Percentiles rank a stretch among this genome's conserved stretches.
phyloP scores from a whole-genome alignment of 352 stramenopile species.

The Globisporangium irregulare region DNA sequence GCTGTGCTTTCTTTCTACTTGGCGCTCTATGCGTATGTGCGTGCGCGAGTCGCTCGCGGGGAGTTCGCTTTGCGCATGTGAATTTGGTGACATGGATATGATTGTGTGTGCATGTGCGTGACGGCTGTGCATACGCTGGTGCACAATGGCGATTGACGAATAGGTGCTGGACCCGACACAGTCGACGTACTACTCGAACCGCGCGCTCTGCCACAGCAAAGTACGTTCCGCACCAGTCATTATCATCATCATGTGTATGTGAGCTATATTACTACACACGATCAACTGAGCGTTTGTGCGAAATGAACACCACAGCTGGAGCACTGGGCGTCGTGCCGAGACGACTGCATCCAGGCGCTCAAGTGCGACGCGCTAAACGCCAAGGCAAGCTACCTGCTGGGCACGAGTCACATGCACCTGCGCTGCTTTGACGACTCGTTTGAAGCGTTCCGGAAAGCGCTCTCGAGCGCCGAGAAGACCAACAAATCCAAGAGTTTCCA shows the following conservation, averaged over 20 bases:
- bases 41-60: background rate
- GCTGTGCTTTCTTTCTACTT: background rate
- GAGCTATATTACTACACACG: background rate
- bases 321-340: constrained; percentile 53
- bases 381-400: constrained; percentile 76
- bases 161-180: constrained; percentile 56
- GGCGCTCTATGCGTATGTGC: too few species aligned
- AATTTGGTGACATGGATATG: background rate
- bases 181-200: constrained; percentile 80
- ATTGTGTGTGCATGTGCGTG: background rate
- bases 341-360: constrained; percentile 63
- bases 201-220: constrained; percentile 70
- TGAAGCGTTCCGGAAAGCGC: constrained; percentile 45
- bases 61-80: background rate
- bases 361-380: constrained; percentile 59
- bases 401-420: constrained; percentile 54
- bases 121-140: background rate
- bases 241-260: background rate
- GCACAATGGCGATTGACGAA: background rate
- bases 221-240: constrained; percentile 18
- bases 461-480: constrained; percentile 50
- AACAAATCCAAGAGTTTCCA: constrained; percentile 54
- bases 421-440: constrained; percentile 48
- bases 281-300: background rate
- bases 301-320: constrained; percentile 34